Evolutionary conservation across 1,284 basidiomycete species (phyloP), one percentile per base, ranked within the genome.

Genomic region (Puccinia polysora): DNA sequence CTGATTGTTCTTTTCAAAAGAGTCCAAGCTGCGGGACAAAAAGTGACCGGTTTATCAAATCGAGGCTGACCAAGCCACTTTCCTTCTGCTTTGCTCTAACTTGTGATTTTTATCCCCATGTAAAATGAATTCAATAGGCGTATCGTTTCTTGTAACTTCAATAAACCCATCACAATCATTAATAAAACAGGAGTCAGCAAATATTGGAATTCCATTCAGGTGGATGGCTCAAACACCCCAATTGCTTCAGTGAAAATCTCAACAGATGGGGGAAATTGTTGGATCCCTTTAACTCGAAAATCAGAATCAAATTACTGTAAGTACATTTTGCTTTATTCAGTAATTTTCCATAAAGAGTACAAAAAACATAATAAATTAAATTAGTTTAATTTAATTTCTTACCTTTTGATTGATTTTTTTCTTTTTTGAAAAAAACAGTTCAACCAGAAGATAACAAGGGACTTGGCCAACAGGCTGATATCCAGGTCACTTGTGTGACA

Each of bases 201-300:
- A 18, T 62, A 70, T 45, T 70, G n/a, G 4, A 52, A n/a, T 28
- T 52, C 68, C 5, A 62, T 70, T n/a, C 68, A 70, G 62, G 47
- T 62, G 10, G n/a, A 25, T 18, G 58, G 58, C 45, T 28, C 68
- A 3, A 70, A 70, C 23, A 38, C 23, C 8, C 68, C 58, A 14
- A 18, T 70, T 1, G 32, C 36, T 25, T 60, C 58, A 2, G 32
- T 70, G 8, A 58, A 70, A n/a, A 50, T 53, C 32, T 23, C 18
- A 28, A 20, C 68, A 2, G 15, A 49, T 25, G 56, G 32, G 7
- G n/a, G 34, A 14, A 38, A 23, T 36, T 12, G 4, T 10, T 69
- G 67, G 67, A 28, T 23, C 20, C 2, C 25, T n/a, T 45, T 55
- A 25, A 43, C 6, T 15, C 6, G 55, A 53, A 14, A 70, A 23